Percentiles rank a stretch among this genome's conserved stretches.
phyloP scores from a whole-genome alignment of 2,329 filamentous ascomycete species.

The Tricladium varicosporioides region DNA sequence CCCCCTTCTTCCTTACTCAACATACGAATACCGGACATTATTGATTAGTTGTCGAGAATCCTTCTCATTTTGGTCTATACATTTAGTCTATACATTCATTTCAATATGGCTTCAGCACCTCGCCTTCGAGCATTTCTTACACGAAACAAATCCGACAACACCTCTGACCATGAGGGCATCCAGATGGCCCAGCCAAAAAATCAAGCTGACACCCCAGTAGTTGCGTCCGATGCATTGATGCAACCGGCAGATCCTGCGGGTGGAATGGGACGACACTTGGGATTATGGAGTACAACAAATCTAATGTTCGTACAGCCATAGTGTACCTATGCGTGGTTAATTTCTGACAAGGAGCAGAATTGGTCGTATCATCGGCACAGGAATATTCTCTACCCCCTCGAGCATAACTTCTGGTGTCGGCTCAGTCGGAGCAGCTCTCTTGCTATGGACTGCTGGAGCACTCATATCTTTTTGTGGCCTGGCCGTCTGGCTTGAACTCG shows the following conservation, averaged over 20 bases:
- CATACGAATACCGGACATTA: too few species aligned
- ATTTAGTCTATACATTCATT: too few species aligned
- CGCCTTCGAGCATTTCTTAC: too few species aligned
- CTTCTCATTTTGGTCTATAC: too few species aligned
- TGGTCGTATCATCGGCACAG: conserved; percentile 54
- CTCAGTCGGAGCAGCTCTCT: conserved; percentile 50
- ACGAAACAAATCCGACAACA: too few species aligned
- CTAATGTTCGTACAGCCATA: conserved; percentile 11
- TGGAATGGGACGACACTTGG: conserved; percentile 21
- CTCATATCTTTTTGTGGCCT: conserved; percentile 43
- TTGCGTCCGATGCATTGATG: conserved; percentile 11
- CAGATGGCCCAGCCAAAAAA: background rate
- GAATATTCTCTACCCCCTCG: conserved; percentile 55
- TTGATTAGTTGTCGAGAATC: too few species aligned
- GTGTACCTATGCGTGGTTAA: background rate
- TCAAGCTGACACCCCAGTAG: background rate
- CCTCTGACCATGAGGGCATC: too few species aligned
- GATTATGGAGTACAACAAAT: conserved; percentile 19
- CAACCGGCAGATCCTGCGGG: conserved; percentile 19
- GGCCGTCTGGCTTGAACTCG: conserved; percentile 45
- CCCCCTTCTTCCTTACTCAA: too few species aligned
- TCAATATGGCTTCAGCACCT: too few species aligned
- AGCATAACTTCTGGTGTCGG: conserved; percentile 51
- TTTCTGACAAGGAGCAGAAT: conserved; percentile 7
- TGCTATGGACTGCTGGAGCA: conserved; percentile 52